phyloP scores from a whole-genome alignment of 352 stramenopile species.

The Phytophthora megakarya region DNA sequence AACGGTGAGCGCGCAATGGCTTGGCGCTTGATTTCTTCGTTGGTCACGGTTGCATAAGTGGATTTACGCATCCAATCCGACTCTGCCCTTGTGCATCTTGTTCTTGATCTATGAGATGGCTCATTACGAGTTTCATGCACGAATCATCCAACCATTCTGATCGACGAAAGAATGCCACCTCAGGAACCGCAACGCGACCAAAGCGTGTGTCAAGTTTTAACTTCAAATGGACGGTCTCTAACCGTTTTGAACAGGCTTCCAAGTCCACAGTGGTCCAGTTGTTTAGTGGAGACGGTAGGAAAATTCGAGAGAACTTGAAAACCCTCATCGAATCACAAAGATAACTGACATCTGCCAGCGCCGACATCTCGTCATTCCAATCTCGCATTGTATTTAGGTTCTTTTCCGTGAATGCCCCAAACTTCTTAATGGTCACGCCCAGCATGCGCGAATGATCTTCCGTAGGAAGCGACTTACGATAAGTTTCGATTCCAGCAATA shows the following conservation, averaged over 20 bases:
- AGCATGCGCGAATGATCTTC: not conserved
- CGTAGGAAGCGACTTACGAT: not conserved
- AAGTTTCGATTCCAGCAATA: not conserved
- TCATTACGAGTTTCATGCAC: conserved; percentile 4
- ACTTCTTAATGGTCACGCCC: not conserved
- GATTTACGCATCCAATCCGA: not conserved
- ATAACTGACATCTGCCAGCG: no score
- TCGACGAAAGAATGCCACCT: conserved; percentile 6
- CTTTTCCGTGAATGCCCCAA: not conserved
- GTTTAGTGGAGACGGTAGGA: conserved; percentile 13
- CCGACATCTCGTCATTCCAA: no score
- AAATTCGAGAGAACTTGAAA: no score
- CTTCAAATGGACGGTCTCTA: conserved; percentile 2
- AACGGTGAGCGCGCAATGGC: conserved; percentile 1
- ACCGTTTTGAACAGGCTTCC: conserved; percentile 2
- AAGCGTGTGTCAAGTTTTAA: not conserved
- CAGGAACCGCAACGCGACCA: not conserved
- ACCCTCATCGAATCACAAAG: no score
- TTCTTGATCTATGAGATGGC: not conserved
- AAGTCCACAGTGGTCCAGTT: conserved; percentile 5
- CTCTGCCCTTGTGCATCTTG: not conserved
- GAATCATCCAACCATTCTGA: conserved; percentile 14
- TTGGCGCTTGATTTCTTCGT: not conserved
- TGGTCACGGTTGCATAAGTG: not conserved
- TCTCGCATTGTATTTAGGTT: not conserved